Evolutionary conservation across 345 rosid genomes (phyloP).

Genomic region (Acer yangbiense): DNA sequence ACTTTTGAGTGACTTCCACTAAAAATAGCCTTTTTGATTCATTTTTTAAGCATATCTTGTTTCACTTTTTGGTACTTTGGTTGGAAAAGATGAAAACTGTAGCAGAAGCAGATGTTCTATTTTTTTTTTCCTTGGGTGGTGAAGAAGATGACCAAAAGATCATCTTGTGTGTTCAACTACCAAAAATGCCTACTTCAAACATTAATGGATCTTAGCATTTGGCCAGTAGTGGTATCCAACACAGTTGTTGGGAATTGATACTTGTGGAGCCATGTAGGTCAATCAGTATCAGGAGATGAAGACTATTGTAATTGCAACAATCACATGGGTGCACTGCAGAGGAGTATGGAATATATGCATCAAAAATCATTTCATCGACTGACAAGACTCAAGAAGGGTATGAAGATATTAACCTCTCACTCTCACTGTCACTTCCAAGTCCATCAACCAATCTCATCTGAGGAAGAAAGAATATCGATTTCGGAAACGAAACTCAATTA

Average conservation of each 20-base stretch:
- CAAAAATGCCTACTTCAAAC: neutral
- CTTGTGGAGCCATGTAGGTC: neutral
- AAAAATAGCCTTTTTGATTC: neutral
- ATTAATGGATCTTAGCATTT: neutral
- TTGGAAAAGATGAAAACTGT: neutral
- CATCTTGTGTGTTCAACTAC: neutral
- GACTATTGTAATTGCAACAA: slow-evolving; percentile 7
- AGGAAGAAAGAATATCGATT: neutral
- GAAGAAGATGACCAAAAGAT: slow-evolving; percentile 1
- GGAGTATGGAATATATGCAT: neutral
- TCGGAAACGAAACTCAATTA: neutral
- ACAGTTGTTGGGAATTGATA: neutral
- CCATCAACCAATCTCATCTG: neutral
- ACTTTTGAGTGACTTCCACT: neutral
- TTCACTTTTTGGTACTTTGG: slow-evolving; percentile 2
- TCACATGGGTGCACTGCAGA: neutral
- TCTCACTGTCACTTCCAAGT: slow-evolving; percentile 17
- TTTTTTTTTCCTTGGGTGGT: neutral
- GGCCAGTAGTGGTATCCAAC: neutral
- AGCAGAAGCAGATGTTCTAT: neutral
- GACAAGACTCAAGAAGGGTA: slow-evolving; percentile 2
- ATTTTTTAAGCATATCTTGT: neutral
- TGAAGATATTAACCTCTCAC: slow-evolving; percentile 17
- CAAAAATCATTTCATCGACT: neutral
- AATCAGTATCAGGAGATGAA: neutral